phyloP scores from a whole-genome alignment of 176 grass and related monocot genomes.

The Oryza officinalis region DNA sequence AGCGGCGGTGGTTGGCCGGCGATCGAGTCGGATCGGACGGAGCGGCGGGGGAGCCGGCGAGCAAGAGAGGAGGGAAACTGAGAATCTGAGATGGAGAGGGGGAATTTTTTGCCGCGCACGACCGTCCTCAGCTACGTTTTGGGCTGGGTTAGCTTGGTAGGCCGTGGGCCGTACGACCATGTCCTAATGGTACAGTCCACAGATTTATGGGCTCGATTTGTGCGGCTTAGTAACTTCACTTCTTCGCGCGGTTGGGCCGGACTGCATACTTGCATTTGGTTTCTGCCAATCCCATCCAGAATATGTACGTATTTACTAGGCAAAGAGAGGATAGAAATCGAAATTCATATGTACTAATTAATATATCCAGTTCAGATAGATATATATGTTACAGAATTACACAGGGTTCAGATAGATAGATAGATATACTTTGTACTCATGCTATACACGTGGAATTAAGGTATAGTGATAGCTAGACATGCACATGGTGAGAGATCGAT shows the following conservation, averaged over 20 bases:
- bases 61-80: not conserved
- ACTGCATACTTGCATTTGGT: no score
- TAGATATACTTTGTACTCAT: not conserved
- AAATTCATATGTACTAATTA: not conserved
- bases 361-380: slow-evolving; percentile 3
- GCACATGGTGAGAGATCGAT: not conserved
- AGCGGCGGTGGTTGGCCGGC: not conserved
- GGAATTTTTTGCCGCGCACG: not conserved
- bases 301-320: no score
- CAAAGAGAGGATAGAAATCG: not conserved
- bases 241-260: no score
- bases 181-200: not conserved
- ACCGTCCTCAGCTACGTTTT: not conserved
- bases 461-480: not conserved
- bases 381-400: not conserved
- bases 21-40: not conserved
- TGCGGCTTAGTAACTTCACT: not conserved
- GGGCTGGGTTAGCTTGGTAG: not conserved
- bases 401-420: not conserved
- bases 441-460: not conserved
- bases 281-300: no score
- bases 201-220: not conserved
- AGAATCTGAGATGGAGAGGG: not conserved
- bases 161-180: not conserved
- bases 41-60: not conserved